Base-by-base conservation (phyloP, 176 grass and related monocot genomes). In the Lolium rigidum region DNA sequence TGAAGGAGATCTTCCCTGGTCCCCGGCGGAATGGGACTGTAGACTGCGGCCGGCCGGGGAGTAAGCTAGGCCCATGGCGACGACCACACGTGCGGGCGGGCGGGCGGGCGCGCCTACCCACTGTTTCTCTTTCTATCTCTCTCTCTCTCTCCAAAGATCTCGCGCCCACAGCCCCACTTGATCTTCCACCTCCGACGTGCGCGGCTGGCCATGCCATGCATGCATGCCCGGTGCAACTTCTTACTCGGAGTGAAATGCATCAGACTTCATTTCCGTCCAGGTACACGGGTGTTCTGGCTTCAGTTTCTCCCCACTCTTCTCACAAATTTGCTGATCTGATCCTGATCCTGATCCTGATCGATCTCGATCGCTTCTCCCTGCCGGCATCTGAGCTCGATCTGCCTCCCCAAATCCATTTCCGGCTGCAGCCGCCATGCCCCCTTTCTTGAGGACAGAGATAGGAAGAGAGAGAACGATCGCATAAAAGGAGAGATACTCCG, bases 1-100 rank as follows among this genome's bases (percentile, higher is more conserved):
- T 43, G 28, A 72, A 80, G 82, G 25, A 79, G 77, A 68, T 83
- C 77, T 80, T 79, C 82, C 46, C 86, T 93, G 94, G 94, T 93
- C 94, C 91, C 94, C 48, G 24, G 64, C 24, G 71, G 67, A 86
- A 85, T 86, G 66, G 43, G 78, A 85, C 77, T 68, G 62, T 54
- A 65, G 21, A 38, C 61, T 51, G 20, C 70, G 31, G 31, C 31
- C 70, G 31, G 31, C 31, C 31, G 3, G 52, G 46, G 28, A 72
- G 37, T 9, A 14, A 77, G 47, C 22, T 28, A 31, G 88, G 83
- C 61, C 83, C 78, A 90, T 90, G 83, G 88, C 83, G 71, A 72
- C 69, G 83, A 82, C 83, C 83, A 82, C 83, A 89, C 88, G 78
- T 86, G 88, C 78, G 77, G 76, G 9, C 57, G 46, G 76, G 9